Evolutionary conservation across 2,329 filamentous ascomycete species (phyloP), one percentile per base, ranked within the genome.

Genomic region (Ophiobolus disseminans): DNA sequence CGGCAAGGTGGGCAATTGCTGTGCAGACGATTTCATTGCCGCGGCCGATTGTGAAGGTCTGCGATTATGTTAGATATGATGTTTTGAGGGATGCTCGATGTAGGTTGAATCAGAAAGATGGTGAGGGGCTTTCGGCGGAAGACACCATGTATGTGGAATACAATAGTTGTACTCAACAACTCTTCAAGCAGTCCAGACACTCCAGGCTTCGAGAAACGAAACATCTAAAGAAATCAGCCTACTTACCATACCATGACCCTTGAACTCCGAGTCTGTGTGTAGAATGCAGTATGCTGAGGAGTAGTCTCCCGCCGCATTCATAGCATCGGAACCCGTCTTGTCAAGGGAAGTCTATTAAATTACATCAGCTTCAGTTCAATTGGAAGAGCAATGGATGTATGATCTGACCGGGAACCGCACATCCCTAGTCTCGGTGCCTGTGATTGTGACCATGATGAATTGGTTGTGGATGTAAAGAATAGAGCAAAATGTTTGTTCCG

Each of bases 301-400:
- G 77, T 96, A 96, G 75, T 96, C 91, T 53, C 91, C 89, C 2
- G 91, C 91, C 3, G 90, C 89, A 70, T 97, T 96, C 92, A 96
- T 97, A 67, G 91, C 92, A 83, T 97, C 92, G 7, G 90, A 95
- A 65, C 91, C 91, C n/a, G 91, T 96, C 78, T 93, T 94, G 76
- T 96, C 91, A 53, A 97, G 85, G 31, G 91, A 96, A n/a, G 91
- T 97, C 73, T 84, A 51, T 5, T 16, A 9, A 13, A 19, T 31
- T 22, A 41, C 44, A 26, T 44, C 41, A 17, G 13, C 9, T 41
- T n/a, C 3, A 14, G 6, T 25, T 19, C 0, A 16, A 7, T 39
- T 2, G 30, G 10, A 5, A n/a, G 8, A 36, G 60, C 73, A 40
- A 64, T n/a, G n/a, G n/a, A n/a, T n/a, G n/a, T n/a, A n/a, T n/a